Evolutionary conservation across 371 early-diverging fungal species (phyloP), one percentile per base, ranked within the genome.

Genomic region (Choanephora cucurbitarum): DNA sequence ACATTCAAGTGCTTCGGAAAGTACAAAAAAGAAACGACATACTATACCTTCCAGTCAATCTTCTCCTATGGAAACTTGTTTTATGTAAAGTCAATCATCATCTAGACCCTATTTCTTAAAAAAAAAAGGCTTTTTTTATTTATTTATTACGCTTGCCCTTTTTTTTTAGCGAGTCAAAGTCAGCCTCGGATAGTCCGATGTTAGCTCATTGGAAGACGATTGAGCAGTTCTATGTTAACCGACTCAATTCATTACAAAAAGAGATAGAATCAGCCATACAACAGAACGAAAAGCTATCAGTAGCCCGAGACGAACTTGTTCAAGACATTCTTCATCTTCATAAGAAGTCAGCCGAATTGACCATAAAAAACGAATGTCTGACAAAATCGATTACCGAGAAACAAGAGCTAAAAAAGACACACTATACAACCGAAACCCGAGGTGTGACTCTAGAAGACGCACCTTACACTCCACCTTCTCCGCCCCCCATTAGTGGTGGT

Each of bases 371-470:
- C 5, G 57, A 65, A 24, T 17, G 13, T 10, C 33, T 63, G 28
- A 45, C 49, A 15, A 48, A 58, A 22, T 24, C 52, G 13, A 65
- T 65, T 39, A 56, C 60, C 11, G 60, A 60, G 31, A 46, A 60
- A 37, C 55, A 60, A 24, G 60, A 60, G 23, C 55, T 52, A 28
- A 59, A 59, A 5, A 59, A 48, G 7, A 56, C 65, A 44, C 55
- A 59, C 28, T 28, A 28, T 28, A 7, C 28, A 28, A 28, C 28
- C 28, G 28, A 28, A 28, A 28, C 7, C 28, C 44, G 45, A 22
- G 65, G 65, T 32, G 56, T 65, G 22, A 65, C 65, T 23, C 46
- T 65, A 21, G 44, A 43, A 13, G 65, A 65, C 34, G 19, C 17
- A 34, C 56, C 57, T 31, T 48, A 47, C n/a, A 32, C 50, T 15